Evolutionary conservation across 208 protist genomes (phyloP).

Genomic region (Leishmania mexicana): DNA sequence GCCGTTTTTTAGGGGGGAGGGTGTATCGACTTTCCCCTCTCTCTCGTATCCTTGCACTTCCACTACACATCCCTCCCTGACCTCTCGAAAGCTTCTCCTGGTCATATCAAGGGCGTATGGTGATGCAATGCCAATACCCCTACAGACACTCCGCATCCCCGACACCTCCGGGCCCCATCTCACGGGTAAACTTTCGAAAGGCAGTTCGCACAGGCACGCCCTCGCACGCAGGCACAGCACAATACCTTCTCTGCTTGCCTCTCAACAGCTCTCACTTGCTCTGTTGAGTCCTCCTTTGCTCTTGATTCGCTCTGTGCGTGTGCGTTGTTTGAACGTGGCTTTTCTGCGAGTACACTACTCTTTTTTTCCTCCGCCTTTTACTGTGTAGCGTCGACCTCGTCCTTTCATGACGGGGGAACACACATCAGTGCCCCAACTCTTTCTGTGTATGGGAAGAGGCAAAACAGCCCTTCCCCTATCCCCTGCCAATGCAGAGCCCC

Average conservation of each 20-base stretch:
- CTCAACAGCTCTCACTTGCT: background rate
- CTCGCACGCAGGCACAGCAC: background rate
- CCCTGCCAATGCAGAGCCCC: background rate
- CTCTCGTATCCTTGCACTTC: too few relatives aligned
- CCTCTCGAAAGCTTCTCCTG: background rate
- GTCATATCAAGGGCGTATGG: background rate
- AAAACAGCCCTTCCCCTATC: background rate
- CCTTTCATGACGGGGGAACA: background rate
- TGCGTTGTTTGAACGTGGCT: background rate
- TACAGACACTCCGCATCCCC: background rate
- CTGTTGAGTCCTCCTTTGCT: background rate
- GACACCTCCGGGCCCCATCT: background rate
- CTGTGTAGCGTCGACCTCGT: slow-evolving; percentile 14
- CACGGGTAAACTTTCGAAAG: background rate
- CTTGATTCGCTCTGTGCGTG: background rate
- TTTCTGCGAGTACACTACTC: background rate
- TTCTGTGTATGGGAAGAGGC: background rate
- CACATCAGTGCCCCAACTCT: background rate
- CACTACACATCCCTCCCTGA: background rate
- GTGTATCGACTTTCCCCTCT: background rate
- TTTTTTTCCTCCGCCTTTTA: background rate
- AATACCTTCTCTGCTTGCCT: background rate
- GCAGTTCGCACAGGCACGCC: background rate
- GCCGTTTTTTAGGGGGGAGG: background rate
- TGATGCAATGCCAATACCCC: background rate